Percentiles rank a stretch among this genome's conserved stretches.
These are phyloP conservation scores for Fraxinus paxiana DNA, from an alignment of 305 asterid genomes.

Conservation along the genomic window DNA sequence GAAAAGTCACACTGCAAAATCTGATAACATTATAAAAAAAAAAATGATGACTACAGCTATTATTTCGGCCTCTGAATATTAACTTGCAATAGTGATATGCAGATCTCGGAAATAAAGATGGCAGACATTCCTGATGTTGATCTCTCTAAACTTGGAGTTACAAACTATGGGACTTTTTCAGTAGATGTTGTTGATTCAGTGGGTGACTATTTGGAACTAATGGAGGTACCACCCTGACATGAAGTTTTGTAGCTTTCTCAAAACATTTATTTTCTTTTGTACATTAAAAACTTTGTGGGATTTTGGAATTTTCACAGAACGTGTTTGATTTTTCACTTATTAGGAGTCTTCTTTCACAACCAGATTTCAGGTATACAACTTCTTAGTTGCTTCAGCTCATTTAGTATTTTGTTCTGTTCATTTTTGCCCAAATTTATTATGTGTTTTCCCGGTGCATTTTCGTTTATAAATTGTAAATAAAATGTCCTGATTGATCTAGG, in stretches of 20 bases:
- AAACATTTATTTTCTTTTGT: background rate
- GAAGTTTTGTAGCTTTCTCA: background rate
- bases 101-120: constrained; percentile 78
- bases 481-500: background rate
- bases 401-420: background rate
- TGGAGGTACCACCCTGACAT: constrained; percentile 65
- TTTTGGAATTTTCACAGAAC: constrained; percentile 48
- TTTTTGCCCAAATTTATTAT: constrained; percentile 1
- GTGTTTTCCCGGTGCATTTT: background rate
- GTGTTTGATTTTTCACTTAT: constrained; percentile 89
- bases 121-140: constrained; percentile 83
- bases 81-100: constrained; percentile 34
- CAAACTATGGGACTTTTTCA: constrained; percentile 56
- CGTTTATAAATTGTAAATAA: background rate
- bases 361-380: constrained; percentile 70
- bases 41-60: background rate
- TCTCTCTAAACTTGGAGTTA: constrained; percentile 58
- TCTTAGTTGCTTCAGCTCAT: background rate
- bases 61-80: constrained; percentile 23
- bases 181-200: constrained; percentile 96
- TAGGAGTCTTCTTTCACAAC: constrained; percentile 55
- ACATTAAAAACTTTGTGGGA: constrained; percentile 20
- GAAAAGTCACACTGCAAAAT: background rate
- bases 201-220: constrained; percentile 84
- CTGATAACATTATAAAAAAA: background rate